Percentiles rank a stretch among this genome's conserved stretches.
These are phyloP conservation scores for Rhynchospora tenuis DNA, from an alignment of 176 grass and related monocot species.

Conservation along the genomic window DNA sequence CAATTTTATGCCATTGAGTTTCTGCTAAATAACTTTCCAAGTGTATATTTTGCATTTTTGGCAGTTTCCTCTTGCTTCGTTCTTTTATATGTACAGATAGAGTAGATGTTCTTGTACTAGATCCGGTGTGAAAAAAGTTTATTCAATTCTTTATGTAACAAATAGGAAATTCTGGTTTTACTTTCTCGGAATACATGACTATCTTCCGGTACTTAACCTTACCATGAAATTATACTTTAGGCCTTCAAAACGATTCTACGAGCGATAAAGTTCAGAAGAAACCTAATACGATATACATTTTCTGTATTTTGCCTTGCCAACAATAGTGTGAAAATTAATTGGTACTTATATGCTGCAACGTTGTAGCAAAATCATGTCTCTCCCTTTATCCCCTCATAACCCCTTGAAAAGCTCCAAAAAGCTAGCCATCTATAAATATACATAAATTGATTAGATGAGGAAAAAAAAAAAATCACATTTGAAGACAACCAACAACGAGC, in stretches of 20 bases:
- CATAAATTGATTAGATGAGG: not conserved
- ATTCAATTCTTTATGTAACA: not conserved
- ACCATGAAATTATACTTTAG: not conserved
- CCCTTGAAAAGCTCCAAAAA: not conserved
- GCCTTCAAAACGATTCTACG: not conserved
- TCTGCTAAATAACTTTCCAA: not conserved
- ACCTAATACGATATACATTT: not conserved
- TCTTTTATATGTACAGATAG: slow-evolving; percentile 18
- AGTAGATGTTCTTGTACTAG: slow-evolving; percentile 9
- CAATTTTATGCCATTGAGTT: not conserved
- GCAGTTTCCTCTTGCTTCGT: not conserved
- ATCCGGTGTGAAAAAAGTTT: not conserved
- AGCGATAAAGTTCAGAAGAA: not conserved
- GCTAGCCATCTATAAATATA: not conserved
- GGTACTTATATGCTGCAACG: not conserved
- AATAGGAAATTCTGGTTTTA: not conserved
- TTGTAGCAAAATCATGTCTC: too few species aligned
- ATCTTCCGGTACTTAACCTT: not conserved
- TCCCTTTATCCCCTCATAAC: not conserved
- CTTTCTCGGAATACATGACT: not conserved
- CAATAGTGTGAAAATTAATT: not conserved
- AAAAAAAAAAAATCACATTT: not conserved
- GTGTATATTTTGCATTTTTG: slow-evolving; percentile 9
- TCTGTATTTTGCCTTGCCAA: not conserved
- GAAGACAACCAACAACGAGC: not conserved